Percentiles rank a stretch among this genome's conserved stretches.
phyloP scores from a whole-genome alignment of 495 filamentous ascomycete species.

The Haplographium delicatum region DNA sequence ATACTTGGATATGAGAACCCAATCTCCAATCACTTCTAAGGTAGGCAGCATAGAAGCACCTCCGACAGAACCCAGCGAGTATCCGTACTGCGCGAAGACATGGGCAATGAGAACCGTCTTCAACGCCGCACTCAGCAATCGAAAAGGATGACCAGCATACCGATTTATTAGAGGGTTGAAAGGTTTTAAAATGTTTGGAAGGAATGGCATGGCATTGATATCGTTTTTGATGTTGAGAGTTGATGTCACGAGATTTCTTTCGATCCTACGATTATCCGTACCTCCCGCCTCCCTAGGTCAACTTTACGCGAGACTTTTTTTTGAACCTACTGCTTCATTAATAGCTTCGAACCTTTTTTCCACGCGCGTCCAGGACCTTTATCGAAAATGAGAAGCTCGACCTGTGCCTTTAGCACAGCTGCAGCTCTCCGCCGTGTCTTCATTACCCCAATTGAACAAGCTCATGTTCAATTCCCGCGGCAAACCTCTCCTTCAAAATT shows the following conservation, averaged over 20 bases:
- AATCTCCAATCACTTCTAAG: constrained; percentile 58
- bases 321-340: no score
- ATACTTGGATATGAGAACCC: constrained; percentile 57
- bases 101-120: constrained; percentile 50
- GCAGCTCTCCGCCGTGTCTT: constrained; percentile 36
- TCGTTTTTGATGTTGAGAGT: background rate
- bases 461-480: constrained; percentile 9
- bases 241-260: background rate
- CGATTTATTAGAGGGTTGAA: background rate
- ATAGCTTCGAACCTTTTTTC: no score
- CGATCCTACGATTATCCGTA: no score
- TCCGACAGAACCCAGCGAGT: constrained; percentile 43
- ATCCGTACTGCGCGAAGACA: constrained; percentile 51
- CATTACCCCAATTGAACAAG: constrained; percentile 23
- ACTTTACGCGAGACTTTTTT: background rate
- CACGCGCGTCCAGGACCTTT: no score
- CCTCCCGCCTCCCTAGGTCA: no score
- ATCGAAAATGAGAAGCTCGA: constrained; percentile 30
- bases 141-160: constrained; percentile 12
- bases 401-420: constrained; percentile 36
- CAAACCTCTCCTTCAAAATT: constrained; percentile 13
- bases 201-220: constrained; percentile 13
- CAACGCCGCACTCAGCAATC: constrained; percentile 25
- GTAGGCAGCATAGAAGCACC: constrained; percentile 84
- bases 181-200: background rate